Evolutionary conservation across 1,139 yeast genomes (phyloP).

Genomic region (Geotrichum restrictum): DNA sequence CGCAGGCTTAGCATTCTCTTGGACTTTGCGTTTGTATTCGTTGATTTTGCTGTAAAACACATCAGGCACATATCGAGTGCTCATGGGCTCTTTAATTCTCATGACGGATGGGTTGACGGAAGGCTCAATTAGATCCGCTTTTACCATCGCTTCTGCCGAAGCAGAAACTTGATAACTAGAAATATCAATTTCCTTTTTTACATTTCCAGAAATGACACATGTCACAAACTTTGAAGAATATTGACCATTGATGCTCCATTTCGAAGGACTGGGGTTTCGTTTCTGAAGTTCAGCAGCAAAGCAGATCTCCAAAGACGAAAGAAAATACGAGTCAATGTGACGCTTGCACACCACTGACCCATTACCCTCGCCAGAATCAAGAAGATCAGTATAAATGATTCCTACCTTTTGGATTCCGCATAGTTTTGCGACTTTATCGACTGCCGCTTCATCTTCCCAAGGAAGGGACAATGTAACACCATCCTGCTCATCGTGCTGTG

Average conservation of each 20-base stretch:
- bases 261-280: constrained; percentile 59
- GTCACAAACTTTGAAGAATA: constrained; percentile 91
- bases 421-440: constrained; percentile 53
- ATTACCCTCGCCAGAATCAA: constrained; percentile 80
- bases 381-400: constrained; percentile 79
- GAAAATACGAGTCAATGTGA: constrained; percentile 84
- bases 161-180: constrained; percentile 85
- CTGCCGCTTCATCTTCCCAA: constrained; percentile 49
- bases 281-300: constrained; percentile 81
- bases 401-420: constrained; percentile 77
- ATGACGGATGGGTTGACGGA: constrained; percentile 90
- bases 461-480: constrained; percentile 64
- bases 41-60: constrained; percentile 79
- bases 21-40: constrained; percentile 84
- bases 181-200: constrained; percentile 83
- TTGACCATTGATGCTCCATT: constrained; percentile 60
- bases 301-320: constrained; percentile 79
- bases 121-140: constrained; percentile 80
- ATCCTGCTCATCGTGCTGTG: constrained; percentile 81
- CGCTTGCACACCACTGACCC: constrained; percentile 91
- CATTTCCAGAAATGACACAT: constrained; percentile 85
- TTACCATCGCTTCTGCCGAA: constrained; percentile 80
- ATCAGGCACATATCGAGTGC: constrained; percentile 85
- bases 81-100: constrained; percentile 67
- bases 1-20: constrained; percentile 88